Percentiles rank a stretch among this genome's conserved stretches.
These are phyloP conservation scores for Beauveria brongniartii DNA, from an alignment of 2,329 filamentous ascomycete species.

Conservation along the genomic window DNA sequence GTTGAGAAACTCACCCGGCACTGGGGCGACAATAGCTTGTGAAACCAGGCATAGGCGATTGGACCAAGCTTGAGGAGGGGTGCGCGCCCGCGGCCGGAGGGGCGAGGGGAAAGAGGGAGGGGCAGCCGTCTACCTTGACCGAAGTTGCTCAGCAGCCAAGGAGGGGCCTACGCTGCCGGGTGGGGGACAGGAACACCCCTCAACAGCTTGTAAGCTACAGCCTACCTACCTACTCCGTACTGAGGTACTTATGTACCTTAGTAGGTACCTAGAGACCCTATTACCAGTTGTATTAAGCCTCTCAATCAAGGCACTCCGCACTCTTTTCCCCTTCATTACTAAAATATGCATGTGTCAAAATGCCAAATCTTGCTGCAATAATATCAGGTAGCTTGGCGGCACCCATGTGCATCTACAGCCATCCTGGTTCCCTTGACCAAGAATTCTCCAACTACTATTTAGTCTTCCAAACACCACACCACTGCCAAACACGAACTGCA, in stretches of 20 bases:
- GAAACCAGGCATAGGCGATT: conserved; percentile 9
- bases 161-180: not conserved
- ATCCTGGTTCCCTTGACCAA: not conserved
- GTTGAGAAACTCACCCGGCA: not conserved
- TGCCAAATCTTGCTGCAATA: not conserved
- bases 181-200: not conserved
- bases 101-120: not conserved
- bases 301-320: not conserved
- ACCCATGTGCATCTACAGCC: not conserved
- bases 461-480: no score
- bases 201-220: not conserved
- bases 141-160: not conserved
- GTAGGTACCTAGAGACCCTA: not conserved
- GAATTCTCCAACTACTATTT: no score
- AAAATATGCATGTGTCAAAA: not conserved
- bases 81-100: not conserved
- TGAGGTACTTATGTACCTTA: no score
- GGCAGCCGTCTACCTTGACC: not conserved
- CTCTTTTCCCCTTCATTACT: not conserved
- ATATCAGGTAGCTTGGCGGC: not conserved
- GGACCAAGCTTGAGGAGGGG: not conserved
- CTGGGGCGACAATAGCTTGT: conserved; percentile 6
- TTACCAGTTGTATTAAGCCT: not conserved
- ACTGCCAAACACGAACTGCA: not conserved
- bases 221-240: no score